Conservation (phyloP, 1,284 basidiomycete species). For the Irpex rosettiformis region DNA sequence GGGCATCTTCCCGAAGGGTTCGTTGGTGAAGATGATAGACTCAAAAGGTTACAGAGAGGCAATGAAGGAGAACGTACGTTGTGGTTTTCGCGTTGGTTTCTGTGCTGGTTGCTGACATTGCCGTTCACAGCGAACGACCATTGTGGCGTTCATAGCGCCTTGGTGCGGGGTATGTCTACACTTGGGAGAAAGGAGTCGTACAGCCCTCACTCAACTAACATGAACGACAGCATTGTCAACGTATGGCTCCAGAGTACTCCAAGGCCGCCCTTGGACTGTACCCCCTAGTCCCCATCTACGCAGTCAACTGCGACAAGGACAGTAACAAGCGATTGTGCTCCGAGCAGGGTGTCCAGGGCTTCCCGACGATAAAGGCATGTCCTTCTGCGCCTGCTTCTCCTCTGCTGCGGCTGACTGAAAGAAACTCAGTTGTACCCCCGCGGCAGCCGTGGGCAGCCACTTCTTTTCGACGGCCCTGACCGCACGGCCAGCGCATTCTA, state of each 20-base stretch:
- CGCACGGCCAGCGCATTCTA: conserved; percentile 74
- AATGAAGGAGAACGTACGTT: conserved; percentile 74
- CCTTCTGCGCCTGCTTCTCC: not conserved
- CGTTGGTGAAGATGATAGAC: conserved; percentile 75
- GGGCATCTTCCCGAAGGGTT: conserved; percentile 68
- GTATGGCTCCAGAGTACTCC: conserved; percentile 81
- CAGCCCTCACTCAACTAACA: not conserved
- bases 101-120: conserved; percentile 6
- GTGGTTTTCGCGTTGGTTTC: not conserved
- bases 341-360: conserved; percentile 86
- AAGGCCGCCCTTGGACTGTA: conserved; percentile 78
- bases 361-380: conserved; percentile 84
- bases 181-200: not conserved
- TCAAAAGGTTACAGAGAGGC: conserved; percentile 68
- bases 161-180: conserved; percentile 75
- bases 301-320: conserved; percentile 88
- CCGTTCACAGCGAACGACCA: conserved; percentile 53
- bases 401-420: conserved; percentile 6
- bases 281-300: conserved; percentile 85
- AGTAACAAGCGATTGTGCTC: conserved; percentile 81
- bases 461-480: conserved; percentile 69
- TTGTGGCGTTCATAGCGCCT: conserved; percentile 88
- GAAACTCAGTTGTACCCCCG: conserved; percentile 66
- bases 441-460: conserved; percentile 60
- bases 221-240: conserved; percentile 77